A percentile compares a stretch with the other conserved stretches of the same genome.
Evolutionary conservation across 1,139 yeast species (phyloP).

Genomic region (Geotrichum europaeum): DNA sequence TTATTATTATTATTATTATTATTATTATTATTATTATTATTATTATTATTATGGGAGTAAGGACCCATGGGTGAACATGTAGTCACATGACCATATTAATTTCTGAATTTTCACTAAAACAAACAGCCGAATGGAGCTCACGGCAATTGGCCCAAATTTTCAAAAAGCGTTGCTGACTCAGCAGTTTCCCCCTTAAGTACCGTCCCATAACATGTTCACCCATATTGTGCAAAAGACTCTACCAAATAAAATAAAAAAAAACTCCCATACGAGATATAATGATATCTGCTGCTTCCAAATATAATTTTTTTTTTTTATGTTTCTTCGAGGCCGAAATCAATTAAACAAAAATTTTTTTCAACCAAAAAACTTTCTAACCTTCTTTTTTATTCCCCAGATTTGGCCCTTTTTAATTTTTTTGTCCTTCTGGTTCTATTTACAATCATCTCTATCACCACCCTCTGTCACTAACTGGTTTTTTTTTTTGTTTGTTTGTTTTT

Average conservation of each 20-base stretch:
- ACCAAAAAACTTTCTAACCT: background rate
- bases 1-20: no score
- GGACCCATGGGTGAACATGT: no score
- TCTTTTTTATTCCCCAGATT: background rate
- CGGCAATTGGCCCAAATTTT: no score
- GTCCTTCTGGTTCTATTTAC: background rate
- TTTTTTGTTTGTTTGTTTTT: background rate
- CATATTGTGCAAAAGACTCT: background rate
- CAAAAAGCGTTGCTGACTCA: no score
- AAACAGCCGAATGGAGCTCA: no score
- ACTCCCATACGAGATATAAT: background rate
- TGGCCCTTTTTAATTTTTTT: background rate
- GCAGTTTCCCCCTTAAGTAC: no score
- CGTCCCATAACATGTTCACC: background rate
- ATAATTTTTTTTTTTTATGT: background rate
- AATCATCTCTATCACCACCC: background rate
- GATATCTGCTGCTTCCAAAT: background rate
- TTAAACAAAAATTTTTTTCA: background rate
- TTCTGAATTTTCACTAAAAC: no score
- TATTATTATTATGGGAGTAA: no score
- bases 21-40: no score
- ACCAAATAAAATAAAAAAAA: background rate
- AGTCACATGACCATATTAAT: no score
- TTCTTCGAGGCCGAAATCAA: background rate
- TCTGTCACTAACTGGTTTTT: background rate